Base-by-base conservation (phyloP, 768 basidiomycete species). In the Clitopilus passeckerianus region DNA sequence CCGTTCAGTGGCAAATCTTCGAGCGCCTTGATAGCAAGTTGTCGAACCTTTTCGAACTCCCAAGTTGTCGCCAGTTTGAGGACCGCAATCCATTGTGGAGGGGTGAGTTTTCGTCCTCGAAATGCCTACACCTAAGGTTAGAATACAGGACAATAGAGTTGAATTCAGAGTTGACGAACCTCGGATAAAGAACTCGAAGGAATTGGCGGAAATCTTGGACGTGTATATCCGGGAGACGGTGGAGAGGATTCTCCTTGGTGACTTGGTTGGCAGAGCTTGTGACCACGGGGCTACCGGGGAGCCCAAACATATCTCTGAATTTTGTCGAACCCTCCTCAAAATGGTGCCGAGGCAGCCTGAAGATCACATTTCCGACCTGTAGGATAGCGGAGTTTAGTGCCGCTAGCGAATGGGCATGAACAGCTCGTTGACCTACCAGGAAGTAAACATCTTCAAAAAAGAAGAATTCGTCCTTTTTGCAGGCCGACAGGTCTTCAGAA, bases 31-130 rank as follows among this genome's bases (percentile, higher is more conserved):
- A 72, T 62, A 14, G 73, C 72, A 34, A 64, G 37, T 15, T 64
- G 53, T 43, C 68, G 60, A 30, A 73, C 24, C 8, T 57, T 20
- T 1, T 64, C 34, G 16, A 69, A 71, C 22, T 66, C 62, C 71
- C 75, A 77, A 65, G 69, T 65, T 12, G 50, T 66, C 9, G 73
- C 58, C n/a, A 75, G 44, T 57, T 71, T 71, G 23, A 71, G 53
- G 41, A 74, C 68, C 0, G 68, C 62, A 23, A 69, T 64, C 75
- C 75, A 77, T 55, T 63, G 62, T 15, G 14, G 34, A n/a, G 27
- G 34, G 18, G 12, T 34, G 22, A 24, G 57, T 12, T 41, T 18
- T 30, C 54, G 20, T 50, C 46, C 3, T 20, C 53, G 46, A 53
- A 34, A 27, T 24, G 44, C 41, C 37, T 22, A 37, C 34, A 16